Conservation (phyloP, 805 yeast genomes). For the Zygosaccharomyces pseudorouxii region DNA sequence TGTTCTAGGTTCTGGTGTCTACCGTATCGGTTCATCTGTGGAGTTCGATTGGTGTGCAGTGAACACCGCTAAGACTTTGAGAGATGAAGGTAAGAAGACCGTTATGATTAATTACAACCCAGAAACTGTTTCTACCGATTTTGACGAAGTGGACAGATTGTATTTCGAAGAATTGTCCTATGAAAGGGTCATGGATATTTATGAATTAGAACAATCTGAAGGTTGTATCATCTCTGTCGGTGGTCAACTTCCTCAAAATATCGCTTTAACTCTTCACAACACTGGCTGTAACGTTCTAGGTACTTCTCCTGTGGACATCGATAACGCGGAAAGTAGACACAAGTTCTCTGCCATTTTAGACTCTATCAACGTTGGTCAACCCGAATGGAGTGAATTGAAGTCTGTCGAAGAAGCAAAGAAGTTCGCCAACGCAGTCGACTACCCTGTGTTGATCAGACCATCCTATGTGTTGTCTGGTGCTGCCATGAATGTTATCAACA, state of each 20-base stretch:
- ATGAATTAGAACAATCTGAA: slow-evolving; percentile 81
- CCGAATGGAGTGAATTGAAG: slow-evolving; percentile 94
- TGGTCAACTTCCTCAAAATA: slow-evolving; percentile 97
- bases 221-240: slow-evolving; percentile 97
- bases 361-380: slow-evolving; percentile 91
- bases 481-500: slow-evolving; percentile 91
- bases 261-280: slow-evolving; percentile 76
- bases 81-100: slow-evolving; percentile 82
- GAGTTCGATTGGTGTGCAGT: slow-evolving; percentile 99
- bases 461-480: slow-evolving; percentile 97
- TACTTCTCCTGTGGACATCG: slow-evolving; percentile 91
- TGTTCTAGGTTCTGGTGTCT: slow-evolving; percentile 98
- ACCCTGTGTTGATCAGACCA: slow-evolving; percentile 96
- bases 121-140: slow-evolving; percentile 97
- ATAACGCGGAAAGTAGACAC: slow-evolving; percentile 97
- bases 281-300: slow-evolving; percentile 88
- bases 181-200: slow-evolving; percentile 96
- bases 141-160: slow-evolving; percentile 95
- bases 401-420: slow-evolving; percentile 77
- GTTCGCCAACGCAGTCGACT: slow-evolving; percentile 82
- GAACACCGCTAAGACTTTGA: slow-evolving; percentile 87
- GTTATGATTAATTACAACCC: slow-evolving; percentile 98
- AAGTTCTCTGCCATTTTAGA: slow-evolving; percentile 93
- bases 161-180: slow-evolving; percentile 93
- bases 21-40: slow-evolving; percentile 96